Evolutionary conservation across 106 monocot genomes (phyloP), one percentile per base, ranked within the genome.

Genomic region (Xerophyta viscosa): DNA sequence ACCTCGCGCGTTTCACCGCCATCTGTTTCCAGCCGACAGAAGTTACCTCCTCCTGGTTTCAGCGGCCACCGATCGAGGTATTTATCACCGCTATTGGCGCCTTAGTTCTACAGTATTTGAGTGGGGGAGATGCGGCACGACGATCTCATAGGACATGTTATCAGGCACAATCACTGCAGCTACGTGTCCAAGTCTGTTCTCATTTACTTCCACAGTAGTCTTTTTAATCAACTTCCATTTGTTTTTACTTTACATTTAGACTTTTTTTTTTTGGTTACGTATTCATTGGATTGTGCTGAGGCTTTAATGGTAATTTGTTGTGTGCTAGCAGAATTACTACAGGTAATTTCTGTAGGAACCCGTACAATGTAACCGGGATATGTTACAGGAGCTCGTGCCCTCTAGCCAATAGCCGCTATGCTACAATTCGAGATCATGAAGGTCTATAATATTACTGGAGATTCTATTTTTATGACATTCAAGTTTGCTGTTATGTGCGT

Each of bases 141-240:
- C 74, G 92, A 92, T 12, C 76, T 92, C 54, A 92, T 87, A 87
- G 87, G 92, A 87, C 77, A 87, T 17, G 62, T 71, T 20, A 92
- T 92, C 73, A 69, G 92, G 45, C 87, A 92, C 79, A 76, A 92
- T 48, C 87, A 92, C 71, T 92, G 92, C 83, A 92, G 92, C 69
- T 87, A 54, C 74, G 87, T 92, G 92, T 65, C 92, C 60, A 92
- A 92, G 92, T 92, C 82, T 43, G 26, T 24, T 22, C 25, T 18
- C 29, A 46, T 14, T 21, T 55, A 11, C 24, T 27, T 13, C 29
- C 50, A 42, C 42, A 12, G 39, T 33, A 11, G n/a, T n/a, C n/a
- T n/a, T n/a, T n/a, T 39, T 3, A 39, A 10, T 39, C 15, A 33
- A 15, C 10, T 12, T 39, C 39, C 15, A 3, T 39, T 39, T 2